phyloP scores from a whole-genome alignment of 306 rosid genomes.

The Glycyrrhiza uralensis region DNA sequence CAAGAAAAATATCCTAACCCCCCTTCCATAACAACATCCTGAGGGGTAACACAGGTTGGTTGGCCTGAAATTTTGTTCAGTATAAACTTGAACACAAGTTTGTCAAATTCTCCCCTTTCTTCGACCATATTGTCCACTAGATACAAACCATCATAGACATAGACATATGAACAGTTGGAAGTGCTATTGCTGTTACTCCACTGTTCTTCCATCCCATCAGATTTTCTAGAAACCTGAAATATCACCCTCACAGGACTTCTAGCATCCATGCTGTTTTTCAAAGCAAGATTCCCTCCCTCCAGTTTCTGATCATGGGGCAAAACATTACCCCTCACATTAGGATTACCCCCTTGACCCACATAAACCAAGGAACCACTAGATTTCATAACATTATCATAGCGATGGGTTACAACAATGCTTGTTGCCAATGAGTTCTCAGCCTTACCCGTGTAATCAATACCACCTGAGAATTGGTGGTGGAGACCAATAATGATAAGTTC shows the following conservation, averaged over 20 bases:
- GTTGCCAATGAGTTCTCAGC: constrained; percentile 28
- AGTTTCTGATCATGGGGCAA: constrained; percentile 30
- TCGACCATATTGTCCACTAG: constrained; percentile 3
- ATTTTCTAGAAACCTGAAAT: neutral
- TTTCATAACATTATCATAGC: constrained; percentile 18
- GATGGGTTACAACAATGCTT: constrained; percentile 35
- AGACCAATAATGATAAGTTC: constrained; percentile 47
- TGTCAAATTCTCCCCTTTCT: constrained; percentile 31
- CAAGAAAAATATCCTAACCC: neutral
- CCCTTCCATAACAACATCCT: neutral
- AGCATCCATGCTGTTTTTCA: constrained; percentile 37
- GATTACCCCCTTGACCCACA: constrained; percentile 46
- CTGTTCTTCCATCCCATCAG: neutral
- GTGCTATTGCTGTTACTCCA: neutral
- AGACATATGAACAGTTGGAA: neutral
- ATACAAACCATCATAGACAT: constrained; percentile 47
- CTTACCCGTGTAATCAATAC: constrained; percentile 40
- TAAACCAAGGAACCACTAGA: constrained; percentile 24
- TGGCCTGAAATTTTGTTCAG: constrained; percentile 21
- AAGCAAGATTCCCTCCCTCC: constrained; percentile 40
- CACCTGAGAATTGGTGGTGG: constrained; percentile 16
- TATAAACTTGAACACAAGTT: constrained; percentile 35
- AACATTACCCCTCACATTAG: neutral
- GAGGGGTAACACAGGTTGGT: neutral
- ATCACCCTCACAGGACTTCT: constrained; percentile 41